phyloP scores from a whole-genome alignment of 1,284 basidiomycete genomes.

The Irpex rosettiformis region DNA sequence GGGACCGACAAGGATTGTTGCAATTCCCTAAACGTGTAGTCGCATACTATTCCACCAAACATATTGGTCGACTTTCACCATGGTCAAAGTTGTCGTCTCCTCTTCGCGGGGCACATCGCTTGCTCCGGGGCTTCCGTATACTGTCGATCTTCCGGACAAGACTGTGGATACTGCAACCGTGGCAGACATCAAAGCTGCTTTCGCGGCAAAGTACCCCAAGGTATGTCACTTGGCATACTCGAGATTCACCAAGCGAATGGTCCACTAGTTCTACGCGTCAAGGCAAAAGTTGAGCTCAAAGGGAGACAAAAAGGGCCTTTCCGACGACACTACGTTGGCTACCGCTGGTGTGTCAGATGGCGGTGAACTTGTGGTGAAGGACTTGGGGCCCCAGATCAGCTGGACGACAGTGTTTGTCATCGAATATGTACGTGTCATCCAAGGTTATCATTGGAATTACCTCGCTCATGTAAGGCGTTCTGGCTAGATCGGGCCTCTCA shows the following conservation, averaged over 20 bases:
- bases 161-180: slow-evolving; percentile 45
- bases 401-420: slow-evolving; percentile 86
- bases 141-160: slow-evolving; percentile 50
- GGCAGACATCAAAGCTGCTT: slow-evolving; percentile 55
- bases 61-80: slow-evolving; percentile 32
- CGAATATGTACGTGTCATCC: slow-evolving; percentile 75
- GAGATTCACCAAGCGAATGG: neutral
- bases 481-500: slow-evolving; percentile 78
- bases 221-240: slow-evolving; percentile 33
- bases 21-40: too few relatives aligned
- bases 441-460: neutral
- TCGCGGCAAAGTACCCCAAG: slow-evolving; percentile 55
- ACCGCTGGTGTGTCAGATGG: slow-evolving; percentile 56
- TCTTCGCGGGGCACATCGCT: slow-evolving; percentile 41
- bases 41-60: too few relatives aligned
- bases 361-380: slow-evolving; percentile 73
- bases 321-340: slow-evolving; percentile 59
- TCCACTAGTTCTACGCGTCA: slow-evolving; percentile 56
- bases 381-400: slow-evolving; percentile 83
- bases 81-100: slow-evolving; percentile 61
- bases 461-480: neutral
- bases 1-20: too few relatives aligned
- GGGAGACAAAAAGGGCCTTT: slow-evolving; percentile 55
- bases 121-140: slow-evolving; percentile 52
- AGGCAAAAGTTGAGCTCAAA: slow-evolving; percentile 74